Conservation (phyloP, 2,329 filamentous ascomycete species). For the Tetracladium maxilliforme region DNA sequence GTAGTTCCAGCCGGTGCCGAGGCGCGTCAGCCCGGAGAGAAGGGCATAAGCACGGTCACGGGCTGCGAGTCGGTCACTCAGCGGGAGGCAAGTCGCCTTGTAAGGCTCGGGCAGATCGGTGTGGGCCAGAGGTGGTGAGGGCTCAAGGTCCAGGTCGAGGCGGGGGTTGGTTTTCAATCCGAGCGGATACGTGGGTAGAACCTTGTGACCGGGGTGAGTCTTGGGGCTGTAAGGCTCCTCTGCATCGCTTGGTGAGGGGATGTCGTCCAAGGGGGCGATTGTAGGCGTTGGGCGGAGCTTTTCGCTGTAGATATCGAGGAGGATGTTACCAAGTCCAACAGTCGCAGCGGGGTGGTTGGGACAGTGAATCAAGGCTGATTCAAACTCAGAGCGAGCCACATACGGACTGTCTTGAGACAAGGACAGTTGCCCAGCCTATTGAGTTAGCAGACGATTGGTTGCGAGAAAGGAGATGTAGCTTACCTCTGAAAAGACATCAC, state of each 20-base stretch:
- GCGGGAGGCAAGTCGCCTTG: slow-evolving; percentile 46
- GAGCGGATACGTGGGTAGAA: no score
- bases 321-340: slow-evolving; percentile 68
- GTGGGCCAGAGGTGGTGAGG: no score
- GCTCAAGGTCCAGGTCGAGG: no score
- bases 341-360: slow-evolving; percentile 70
- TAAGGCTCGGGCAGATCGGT: slow-evolving; percentile 37
- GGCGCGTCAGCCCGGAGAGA: slow-evolving; percentile 68
- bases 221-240: no score
- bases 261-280: slow-evolving; percentile 15
- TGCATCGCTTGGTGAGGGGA: no score
- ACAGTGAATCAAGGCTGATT: slow-evolving; percentile 65
- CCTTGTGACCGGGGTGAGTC: no score
- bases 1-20: slow-evolving; percentile 79
- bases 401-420: slow-evolving; percentile 47
- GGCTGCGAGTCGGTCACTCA: slow-evolving; percentile 75
- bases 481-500: slow-evolving; percentile 71
- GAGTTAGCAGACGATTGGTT: slow-evolving; percentile 12
- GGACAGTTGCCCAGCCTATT: slow-evolving; percentile 52
- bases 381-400: slow-evolving; percentile 62
- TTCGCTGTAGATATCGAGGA: slow-evolving; percentile 73
- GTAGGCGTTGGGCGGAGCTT: slow-evolving; percentile 44
- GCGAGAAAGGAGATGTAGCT: slow-evolving; percentile 16
- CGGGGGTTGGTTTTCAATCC: no score
- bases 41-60: slow-evolving; percentile 80